Conservation (phyloP, 1,284 basidiomycete genomes). For the Afroboletus lepidellus region DNA sequence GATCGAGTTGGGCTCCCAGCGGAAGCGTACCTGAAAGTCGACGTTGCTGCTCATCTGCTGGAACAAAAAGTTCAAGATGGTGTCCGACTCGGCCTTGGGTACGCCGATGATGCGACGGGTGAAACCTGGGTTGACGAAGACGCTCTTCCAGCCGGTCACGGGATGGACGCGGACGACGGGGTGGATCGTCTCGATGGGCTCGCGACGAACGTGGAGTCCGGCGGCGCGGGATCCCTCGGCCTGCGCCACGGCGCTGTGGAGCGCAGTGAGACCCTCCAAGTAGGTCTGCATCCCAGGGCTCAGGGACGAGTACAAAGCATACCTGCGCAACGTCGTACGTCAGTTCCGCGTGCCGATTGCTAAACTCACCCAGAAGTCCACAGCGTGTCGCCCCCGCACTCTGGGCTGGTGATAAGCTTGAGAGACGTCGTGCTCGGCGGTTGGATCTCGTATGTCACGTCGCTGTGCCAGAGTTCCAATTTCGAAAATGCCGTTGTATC, state of each 20-base stretch:
- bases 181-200: slow-evolving; percentile 68
- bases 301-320: slow-evolving; percentile 69
- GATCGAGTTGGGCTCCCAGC: slow-evolving; percentile 65
- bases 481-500: slow-evolving; percentile 72
- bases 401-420: slow-evolving; percentile 63
- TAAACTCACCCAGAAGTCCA: slow-evolving; percentile 61
- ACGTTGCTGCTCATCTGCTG: slow-evolving; percentile 65
- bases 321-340: slow-evolving; percentile 35
- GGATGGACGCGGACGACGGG: slow-evolving; percentile 74
- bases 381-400: slow-evolving; percentile 67
- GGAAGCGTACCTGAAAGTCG: slow-evolving; percentile 72
- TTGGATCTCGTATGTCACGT: slow-evolving; percentile 77
- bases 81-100: slow-evolving; percentile 78
- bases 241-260: slow-evolving; percentile 69
- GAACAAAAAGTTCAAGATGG: slow-evolving; percentile 69
- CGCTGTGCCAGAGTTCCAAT: slow-evolving; percentile 80
- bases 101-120: slow-evolving; percentile 70
- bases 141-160: slow-evolving; percentile 77
- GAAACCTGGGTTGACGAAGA: slow-evolving; percentile 76
- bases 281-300: slow-evolving; percentile 67
- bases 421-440: slow-evolving; percentile 71
- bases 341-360: slow-evolving; percentile 8
- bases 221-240: slow-evolving; percentile 66
- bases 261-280: slow-evolving; percentile 61
- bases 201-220: slow-evolving; percentile 61